These are phyloP conservation scores for Penicillium pancosmium DNA, from an alignment of 495 filamentous ascomycete species.

Conservation along the genomic window DNA sequence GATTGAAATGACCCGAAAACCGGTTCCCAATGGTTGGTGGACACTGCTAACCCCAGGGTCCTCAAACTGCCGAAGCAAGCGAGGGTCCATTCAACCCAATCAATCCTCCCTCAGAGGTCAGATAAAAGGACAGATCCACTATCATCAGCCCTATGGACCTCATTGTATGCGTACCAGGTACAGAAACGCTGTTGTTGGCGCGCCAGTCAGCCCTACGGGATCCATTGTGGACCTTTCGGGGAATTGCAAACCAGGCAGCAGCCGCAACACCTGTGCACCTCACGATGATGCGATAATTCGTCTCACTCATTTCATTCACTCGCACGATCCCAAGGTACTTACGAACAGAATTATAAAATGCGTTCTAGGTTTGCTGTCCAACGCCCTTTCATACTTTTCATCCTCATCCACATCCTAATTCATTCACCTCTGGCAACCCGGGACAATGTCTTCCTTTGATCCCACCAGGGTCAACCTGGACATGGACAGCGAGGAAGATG, in stretches of 20 bases:
- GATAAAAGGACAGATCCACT: neutral
- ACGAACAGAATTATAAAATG: neutral
- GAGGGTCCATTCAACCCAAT: neutral
- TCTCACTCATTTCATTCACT: neutral
- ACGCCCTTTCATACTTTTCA: neutral
- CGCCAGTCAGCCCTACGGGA: neutral
- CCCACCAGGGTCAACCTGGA: conserved; percentile 35
- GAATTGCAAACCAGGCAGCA: conserved; percentile 7
- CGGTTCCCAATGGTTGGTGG: neutral
- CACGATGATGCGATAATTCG: neutral
- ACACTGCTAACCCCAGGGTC: conserved; percentile 6
- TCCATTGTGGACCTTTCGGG: neutral
- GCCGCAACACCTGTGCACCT: neutral
- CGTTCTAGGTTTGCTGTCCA: neutral
- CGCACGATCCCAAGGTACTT: conserved; percentile 1
- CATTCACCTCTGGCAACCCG: neutral
- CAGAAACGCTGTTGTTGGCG: neutral
- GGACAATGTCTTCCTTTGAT: conserved; percentile 31
- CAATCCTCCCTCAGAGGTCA: neutral
- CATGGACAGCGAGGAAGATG: conserved; percentile 33
- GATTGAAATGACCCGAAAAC: neutral
- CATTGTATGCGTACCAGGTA: neutral
- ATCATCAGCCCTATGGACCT: conserved; percentile 11
- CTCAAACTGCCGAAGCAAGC: conserved; percentile 4
- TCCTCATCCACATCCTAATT: neutral